These are phyloP conservation scores for Phytophthora syringae DNA, from an alignment of 352 stramenopile species.

Conservation along the genomic window DNA sequence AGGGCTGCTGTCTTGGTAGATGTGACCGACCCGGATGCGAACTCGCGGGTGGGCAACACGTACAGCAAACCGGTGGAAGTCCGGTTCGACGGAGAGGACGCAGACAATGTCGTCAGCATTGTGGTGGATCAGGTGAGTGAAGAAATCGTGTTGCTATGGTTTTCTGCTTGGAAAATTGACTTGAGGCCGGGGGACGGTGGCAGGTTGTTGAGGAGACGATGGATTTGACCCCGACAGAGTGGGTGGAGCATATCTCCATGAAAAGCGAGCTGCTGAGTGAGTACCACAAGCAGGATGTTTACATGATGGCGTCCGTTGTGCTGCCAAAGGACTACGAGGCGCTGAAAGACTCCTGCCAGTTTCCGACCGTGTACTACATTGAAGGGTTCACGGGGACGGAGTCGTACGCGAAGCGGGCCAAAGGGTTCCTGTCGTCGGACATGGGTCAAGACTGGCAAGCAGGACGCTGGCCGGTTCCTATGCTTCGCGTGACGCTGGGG, in stretches of 20 bases:
- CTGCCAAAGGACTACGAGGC: slow-evolving; percentile 65
- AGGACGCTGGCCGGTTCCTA: slow-evolving; percentile 60
- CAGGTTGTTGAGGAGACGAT: slow-evolving; percentile 48
- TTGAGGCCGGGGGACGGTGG: no score
- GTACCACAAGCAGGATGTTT: slow-evolving; percentile 70
- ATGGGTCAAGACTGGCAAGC: slow-evolving; percentile 67
- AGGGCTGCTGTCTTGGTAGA: slow-evolving; percentile 31
- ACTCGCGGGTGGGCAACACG: slow-evolving; percentile 63
- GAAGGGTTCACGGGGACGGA: slow-evolving; percentile 80
- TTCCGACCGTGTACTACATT: slow-evolving; percentile 79
- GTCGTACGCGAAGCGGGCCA: slow-evolving; percentile 63
- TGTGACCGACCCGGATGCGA: slow-evolving; percentile 70
- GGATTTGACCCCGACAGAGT: slow-evolving; percentile 58
- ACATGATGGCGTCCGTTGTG: slow-evolving; percentile 72
- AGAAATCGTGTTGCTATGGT: neutral
- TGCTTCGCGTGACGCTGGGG: slow-evolving; percentile 76
- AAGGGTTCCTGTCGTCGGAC: slow-evolving; percentile 66
- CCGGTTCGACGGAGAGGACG: slow-evolving; percentile 32
- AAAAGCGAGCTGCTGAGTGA: slow-evolving; percentile 75
- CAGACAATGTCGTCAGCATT: slow-evolving; percentile 49
- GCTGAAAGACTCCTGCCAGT: slow-evolving; percentile 30
- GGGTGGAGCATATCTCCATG: slow-evolving; percentile 69
- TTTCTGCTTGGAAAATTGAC: neutral
- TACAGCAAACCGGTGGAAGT: slow-evolving; percentile 64
- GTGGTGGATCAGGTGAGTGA: slow-evolving; percentile 53